Percentiles rank a stretch among this genome's conserved stretches.
Conservation (phyloP, 345 rosid species). For the Rhizophora apiculata region DNA sequence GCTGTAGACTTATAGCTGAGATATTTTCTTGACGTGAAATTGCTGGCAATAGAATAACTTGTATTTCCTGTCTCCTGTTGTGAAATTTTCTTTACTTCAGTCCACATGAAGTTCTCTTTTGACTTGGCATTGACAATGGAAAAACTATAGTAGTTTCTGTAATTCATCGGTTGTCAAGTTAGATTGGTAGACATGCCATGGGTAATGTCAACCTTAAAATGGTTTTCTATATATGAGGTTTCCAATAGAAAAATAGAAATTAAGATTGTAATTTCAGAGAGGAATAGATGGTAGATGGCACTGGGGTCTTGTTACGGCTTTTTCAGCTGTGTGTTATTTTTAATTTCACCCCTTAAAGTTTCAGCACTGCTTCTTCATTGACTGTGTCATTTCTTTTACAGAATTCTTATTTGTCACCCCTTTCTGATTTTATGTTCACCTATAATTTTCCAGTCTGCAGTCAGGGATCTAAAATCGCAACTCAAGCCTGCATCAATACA, state of each 20-base stretch:
- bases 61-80: no score
- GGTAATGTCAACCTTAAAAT: no score
- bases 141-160: not conserved
- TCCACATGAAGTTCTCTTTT: not conserved
- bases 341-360: not conserved
- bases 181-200: no score
- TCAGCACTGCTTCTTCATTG: not conserved
- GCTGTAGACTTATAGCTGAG: no score
- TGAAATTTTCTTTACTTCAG: not conserved
- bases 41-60: no score
- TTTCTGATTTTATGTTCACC: conserved; percentile 5
- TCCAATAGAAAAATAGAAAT: not conserved
- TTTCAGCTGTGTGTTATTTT: not conserved
- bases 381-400: not conserved
- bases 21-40: no score
- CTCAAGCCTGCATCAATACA: conserved; percentile 98
- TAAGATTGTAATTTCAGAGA: not conserved
- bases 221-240: no score
- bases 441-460: conserved; percentile 65
- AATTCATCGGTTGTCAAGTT: no score
- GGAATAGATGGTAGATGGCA: not conserved
- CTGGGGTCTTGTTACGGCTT: no score
- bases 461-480: conserved; percentile 85
- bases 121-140: not conserved
- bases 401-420: not conserved